These are phyloP conservation scores for Chlamydomonas applanata DNA, from an alignment of 139 green algal species.

Conservation along the genomic window DNA sequence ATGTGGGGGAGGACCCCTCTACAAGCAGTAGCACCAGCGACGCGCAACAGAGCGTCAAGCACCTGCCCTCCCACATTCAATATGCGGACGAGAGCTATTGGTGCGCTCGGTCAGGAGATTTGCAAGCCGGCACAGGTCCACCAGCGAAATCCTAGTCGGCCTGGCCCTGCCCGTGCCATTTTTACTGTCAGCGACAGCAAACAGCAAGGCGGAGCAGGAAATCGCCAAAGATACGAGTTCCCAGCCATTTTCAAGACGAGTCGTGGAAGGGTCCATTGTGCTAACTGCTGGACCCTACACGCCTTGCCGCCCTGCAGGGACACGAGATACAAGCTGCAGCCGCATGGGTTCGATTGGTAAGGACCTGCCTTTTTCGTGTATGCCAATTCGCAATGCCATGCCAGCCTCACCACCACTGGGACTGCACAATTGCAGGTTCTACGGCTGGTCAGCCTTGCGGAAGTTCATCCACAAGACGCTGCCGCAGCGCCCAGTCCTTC, in stretches of 20 bases:
- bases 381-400: not conserved
- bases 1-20: too few relatives aligned
- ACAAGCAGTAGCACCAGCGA: too few relatives aligned
- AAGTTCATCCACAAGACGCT: conserved; percentile 27
- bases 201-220: too few relatives aligned
- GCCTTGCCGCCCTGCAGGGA: not conserved
- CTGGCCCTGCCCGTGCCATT: not conserved
- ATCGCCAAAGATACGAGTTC: too few relatives aligned
- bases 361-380: not conserved
- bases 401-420: too few relatives aligned
- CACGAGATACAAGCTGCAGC: conserved; percentile 8
- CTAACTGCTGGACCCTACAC: not conserved
- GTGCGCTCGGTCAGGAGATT: not conserved
- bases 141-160: too few relatives aligned
- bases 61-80: not conserved
- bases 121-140: too few relatives aligned
- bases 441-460: conserved; percentile 28
- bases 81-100: conserved; percentile 3
- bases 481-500: conserved; percentile 1
- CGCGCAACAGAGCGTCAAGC: not conserved
- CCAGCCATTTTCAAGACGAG: too few relatives aligned
- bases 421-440: conserved; percentile 27
- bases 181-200: too few relatives aligned
- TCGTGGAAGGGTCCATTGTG: too few relatives aligned
- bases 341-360: conserved; percentile 28